Evolutionary conservation across 768 basidiomycete genomes (phyloP).

Genomic region (Mycena maculata): DNA sequence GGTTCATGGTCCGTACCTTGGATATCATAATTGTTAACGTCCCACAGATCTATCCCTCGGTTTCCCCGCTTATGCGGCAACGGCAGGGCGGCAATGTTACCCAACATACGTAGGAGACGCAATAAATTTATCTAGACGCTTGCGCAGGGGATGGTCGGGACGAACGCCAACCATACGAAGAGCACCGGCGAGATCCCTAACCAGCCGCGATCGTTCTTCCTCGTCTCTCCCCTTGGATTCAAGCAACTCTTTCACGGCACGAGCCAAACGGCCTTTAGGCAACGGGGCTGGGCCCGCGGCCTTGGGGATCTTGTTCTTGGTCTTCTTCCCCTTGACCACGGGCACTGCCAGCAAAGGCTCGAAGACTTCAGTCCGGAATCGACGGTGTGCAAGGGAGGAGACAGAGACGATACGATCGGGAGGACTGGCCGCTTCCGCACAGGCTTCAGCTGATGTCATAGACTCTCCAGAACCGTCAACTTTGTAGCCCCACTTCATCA

Average conservation of each 20-base stretch:
- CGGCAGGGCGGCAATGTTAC: constrained; percentile 9
- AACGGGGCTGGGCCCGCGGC: constrained; percentile 49
- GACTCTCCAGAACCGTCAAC: constrained; percentile 61
- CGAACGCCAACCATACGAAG: constrained; percentile 68
- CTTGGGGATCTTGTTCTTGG: constrained; percentile 62
- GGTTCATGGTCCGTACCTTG: too few species aligned
- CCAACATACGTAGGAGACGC: constrained; percentile 35
- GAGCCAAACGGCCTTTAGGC: constrained; percentile 76
- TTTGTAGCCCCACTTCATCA: constrained; percentile 78
- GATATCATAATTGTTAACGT: not conserved
- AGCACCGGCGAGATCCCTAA: constrained; percentile 60
- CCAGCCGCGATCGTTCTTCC: constrained; percentile 59
- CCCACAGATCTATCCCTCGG: not conserved
- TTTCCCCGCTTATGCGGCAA: not conserved
- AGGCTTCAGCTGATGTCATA: constrained; percentile 70
- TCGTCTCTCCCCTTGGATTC: constrained; percentile 62
- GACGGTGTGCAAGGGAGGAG: constrained; percentile 71
- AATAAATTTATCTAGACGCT: constrained; percentile 71
- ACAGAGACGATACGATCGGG: constrained; percentile 75
- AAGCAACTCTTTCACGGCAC: constrained; percentile 73
- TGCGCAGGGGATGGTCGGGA: constrained; percentile 74
- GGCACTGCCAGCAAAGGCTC: constrained; percentile 77
- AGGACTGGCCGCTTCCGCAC: constrained; percentile 80
- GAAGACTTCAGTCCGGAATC: constrained; percentile 78
- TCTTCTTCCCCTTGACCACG: constrained; percentile 70